phyloP scores from a whole-genome alignment of 164 flowering plant genomes.

The Piper betle region DNA sequence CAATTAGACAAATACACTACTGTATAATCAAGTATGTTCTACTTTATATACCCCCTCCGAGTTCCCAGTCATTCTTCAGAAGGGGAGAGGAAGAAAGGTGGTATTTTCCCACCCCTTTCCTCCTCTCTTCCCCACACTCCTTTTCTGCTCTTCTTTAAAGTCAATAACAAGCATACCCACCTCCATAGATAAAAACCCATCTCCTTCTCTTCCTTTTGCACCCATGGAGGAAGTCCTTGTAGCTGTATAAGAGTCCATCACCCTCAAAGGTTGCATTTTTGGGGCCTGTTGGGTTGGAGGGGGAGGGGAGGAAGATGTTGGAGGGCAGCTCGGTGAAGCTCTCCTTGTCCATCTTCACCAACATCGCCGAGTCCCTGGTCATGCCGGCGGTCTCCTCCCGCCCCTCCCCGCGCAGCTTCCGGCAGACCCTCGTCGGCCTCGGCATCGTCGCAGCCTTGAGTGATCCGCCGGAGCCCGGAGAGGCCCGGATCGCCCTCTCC shows the following conservation, averaged over 20 bases:
- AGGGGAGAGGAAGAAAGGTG: background rate
- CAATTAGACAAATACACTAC: too few species aligned
- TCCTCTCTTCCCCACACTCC: slow-evolving; percentile 8
- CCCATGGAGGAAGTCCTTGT: background rate
- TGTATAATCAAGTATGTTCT: background rate
- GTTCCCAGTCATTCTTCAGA: background rate
- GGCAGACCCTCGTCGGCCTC: slow-evolving; percentile 26
- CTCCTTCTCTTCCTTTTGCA: background rate
- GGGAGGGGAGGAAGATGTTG: background rate
- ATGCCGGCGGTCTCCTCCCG: slow-evolving; percentile 8
- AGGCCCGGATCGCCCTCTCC: slow-evolving; percentile 7
- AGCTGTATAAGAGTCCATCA: background rate
- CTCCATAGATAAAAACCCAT: background rate
- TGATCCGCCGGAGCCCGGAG: slow-evolving; percentile 8
- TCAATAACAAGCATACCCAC: background rate
- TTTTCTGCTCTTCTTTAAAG: background rate
- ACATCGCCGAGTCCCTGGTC: slow-evolving; percentile 8
- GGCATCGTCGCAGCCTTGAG: slow-evolving; percentile 44
- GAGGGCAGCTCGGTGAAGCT: slow-evolving; percentile 1
- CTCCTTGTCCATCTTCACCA: slow-evolving; percentile 19
- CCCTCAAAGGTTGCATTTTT: background rate
- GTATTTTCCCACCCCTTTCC: slow-evolving; percentile 1
- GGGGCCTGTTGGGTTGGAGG: background rate
- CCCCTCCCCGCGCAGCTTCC: slow-evolving; percentile 22
- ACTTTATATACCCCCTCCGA: background rate